A percentile compares a stretch with the other conserved stretches of the same genome.
These are phyloP conservation scores for Borealophlyctis nickersoniae DNA, from an alignment of 192 early-diverging fungal genomes.

Conservation along the genomic window DNA sequence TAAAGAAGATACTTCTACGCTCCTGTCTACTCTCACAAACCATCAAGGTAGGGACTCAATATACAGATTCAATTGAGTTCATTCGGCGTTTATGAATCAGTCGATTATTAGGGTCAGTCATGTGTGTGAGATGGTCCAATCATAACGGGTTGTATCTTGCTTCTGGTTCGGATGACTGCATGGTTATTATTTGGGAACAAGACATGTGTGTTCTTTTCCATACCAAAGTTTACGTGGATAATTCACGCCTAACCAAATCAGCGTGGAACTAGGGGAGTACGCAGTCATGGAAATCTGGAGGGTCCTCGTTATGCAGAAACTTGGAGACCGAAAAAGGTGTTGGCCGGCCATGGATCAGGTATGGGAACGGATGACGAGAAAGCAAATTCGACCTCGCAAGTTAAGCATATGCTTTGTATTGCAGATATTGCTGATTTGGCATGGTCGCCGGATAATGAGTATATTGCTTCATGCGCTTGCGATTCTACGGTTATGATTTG, in stretches of 20 bases:
- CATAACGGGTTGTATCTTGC: slow-evolving; percentile 72
- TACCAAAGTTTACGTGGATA: too few species aligned
- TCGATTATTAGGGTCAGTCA: slow-evolving; percentile 63
- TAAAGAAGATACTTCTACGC: slow-evolving; percentile 51
- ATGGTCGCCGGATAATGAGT: slow-evolving; percentile 85
- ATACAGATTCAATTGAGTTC: not conserved
- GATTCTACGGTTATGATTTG: slow-evolving; percentile 83
- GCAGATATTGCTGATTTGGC: slow-evolving; percentile 89
- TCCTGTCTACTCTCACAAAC: slow-evolving; percentile 74
- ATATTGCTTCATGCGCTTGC: slow-evolving; percentile 86
- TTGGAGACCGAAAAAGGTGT: slow-evolving; percentile 70
- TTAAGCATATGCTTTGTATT: slow-evolving; percentile 10
- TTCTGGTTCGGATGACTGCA: slow-evolving; percentile 87
- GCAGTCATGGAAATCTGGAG: slow-evolving; percentile 16
- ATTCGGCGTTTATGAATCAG: not conserved
- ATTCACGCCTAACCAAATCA: slow-evolving; percentile 4
- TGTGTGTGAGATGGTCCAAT: slow-evolving; percentile 84
- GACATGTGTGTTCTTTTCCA: slow-evolving; percentile 66
- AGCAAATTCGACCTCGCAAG: not conserved
- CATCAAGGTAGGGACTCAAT: slow-evolving; percentile 72
- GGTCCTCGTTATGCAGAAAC: slow-evolving; percentile 53
- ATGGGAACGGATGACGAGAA: too few species aligned
- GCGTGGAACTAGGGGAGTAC: slow-evolving; percentile 14
- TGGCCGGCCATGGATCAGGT: slow-evolving; percentile 81
- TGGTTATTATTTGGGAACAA: slow-evolving; percentile 86